Base-by-base conservation (phyloP, 352 stramenopile genomes). In the Lagenidium sp. region DNA sequence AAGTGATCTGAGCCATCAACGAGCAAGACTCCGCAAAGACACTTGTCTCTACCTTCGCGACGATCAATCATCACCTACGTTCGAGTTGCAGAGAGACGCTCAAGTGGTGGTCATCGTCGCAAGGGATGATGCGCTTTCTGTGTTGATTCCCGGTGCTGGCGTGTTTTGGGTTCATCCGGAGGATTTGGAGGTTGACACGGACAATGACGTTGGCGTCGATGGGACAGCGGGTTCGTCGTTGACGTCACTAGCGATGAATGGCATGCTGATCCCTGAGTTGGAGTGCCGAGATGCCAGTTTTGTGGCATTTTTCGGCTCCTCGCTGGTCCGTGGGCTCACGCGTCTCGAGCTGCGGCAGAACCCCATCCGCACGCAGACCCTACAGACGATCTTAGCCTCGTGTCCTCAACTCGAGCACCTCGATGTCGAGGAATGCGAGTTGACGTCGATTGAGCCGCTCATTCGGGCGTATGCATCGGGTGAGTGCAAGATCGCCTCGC, bases 71-170 rank as follows among this genome's bases (percentile, higher is more conserved):
- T n/a, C 2, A 22, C 24, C 0, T 10, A 38, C 16, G 47, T 41
- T 36, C 22, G 19, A 4, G n/a, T 47, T 22, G 39, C 42, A 4
- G 38, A 42, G 7, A n/a, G 23, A 44, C 1, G 13, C 2, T 6
- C 13, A 19, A 6, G 21, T 30, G 2, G 31, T n/a, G n/a, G n/a
- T n/a, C n/a, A n/a, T n/a, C n/a, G n/a, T n/a, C n/a, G n/a, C n/a
- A n/a, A n/a, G n/a, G n/a, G n/a, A n/a, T n/a, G n/a, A n/a, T n/a
- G n/a, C n/a, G n/a, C n/a, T n/a, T n/a, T n/a, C 52, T 35, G 37
- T 80, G 19, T 29, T 80, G 4, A 40, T 74, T 1, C 58, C 61
- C 4, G 67, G 50, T 3, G 64, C 70, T 25, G 66, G 66, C 2
- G 51, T 52, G 20, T 16, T 79, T 4, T 66, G 57, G 44, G 54